phyloP scores from a whole-genome alignment of 2,329 filamentous ascomycete species.

The Xylaria sp. region DNA sequence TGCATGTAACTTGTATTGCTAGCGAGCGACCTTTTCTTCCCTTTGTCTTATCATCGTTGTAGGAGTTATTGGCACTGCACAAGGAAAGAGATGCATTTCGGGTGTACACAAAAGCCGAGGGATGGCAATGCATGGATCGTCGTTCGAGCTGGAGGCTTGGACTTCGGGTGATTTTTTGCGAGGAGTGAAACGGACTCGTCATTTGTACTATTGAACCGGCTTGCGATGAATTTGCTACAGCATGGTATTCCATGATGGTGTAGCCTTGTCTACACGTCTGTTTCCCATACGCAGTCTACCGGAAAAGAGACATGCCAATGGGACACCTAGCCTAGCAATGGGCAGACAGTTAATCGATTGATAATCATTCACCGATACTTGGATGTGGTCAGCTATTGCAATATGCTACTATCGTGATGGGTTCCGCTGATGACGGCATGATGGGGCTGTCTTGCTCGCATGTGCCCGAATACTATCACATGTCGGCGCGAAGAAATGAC shows the following conservation, averaged over 20 bases:
- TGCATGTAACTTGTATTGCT: constrained; percentile 45
- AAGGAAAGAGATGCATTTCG: constrained; percentile 44
- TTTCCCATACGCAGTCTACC: constrained; percentile 24
- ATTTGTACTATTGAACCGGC: constrained; percentile 32
- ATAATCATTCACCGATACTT: constrained; percentile 11
- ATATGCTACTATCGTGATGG: constrained; percentile 10
- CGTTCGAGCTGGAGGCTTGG: constrained; percentile 37
- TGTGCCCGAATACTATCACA: constrained; percentile 5
- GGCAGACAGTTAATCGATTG: constrained; percentile 29
- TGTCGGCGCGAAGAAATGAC: constrained; percentile 1
- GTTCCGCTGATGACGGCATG: not conserved
- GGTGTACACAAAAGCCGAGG: constrained; percentile 48
- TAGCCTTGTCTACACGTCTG: constrained; percentile 22
- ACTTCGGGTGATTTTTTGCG: constrained; percentile 16
- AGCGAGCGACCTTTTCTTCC: constrained; percentile 39
- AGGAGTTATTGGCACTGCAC: constrained; percentile 47
- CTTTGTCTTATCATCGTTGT: constrained; percentile 33
- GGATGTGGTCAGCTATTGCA: constrained; percentile 3
- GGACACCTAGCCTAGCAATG: constrained; percentile 17
- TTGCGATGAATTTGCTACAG: constrained; percentile 24
- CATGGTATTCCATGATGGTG: constrained; percentile 23
- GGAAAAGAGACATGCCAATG: constrained; percentile 11
- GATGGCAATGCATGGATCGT: constrained; percentile 39
- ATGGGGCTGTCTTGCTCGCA: not conserved
- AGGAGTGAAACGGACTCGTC: constrained; percentile 27